Base-by-base conservation (phyloP, 805 yeast genomes). In the Candida palmyrensis region DNA sequence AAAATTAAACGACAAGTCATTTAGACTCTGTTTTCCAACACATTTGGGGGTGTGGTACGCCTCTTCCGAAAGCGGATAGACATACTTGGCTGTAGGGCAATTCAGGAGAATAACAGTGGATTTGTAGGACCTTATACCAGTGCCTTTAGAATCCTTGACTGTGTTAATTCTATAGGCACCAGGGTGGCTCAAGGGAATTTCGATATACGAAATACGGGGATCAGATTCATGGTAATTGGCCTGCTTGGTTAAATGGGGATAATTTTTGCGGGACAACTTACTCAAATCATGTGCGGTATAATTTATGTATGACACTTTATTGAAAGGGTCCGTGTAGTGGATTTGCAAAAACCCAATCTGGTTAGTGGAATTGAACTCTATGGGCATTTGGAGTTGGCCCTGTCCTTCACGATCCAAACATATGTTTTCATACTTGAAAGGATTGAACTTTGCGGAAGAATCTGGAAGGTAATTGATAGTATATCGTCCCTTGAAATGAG, bases 401-500 rank as follows among this genome's bases (percentile, higher is more conserved):
- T 18, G 71, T 40, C 10, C 9, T 6, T 6, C 11, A 11, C 19
- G 17, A 7, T 53, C 47, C 27, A 82, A 43, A 59, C 98, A 92
- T 39, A 71, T 73, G 4, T 75, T 66, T 18, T 50, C 51, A 32
- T 73, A 77, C 31, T 68, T 74, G 45, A 77, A 73, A 3, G 96
- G 96, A 42, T 89, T 87, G 45, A 92, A 60, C 47, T 70, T 66
- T 4, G 94, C 96, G 0, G 94, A 81, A 27, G 94, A 82, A 57
- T 90, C 97, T 0, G 98, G 97, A 22, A 92, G 63, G 40, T 84
- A 83, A 49, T 89, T 83, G 40, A 92, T 81, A 1, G 89, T 83
- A 49, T 85, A 84, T 27, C 77, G 78, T 27, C 98, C 98, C 48
- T 76, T 82, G 53, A 89, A 82, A 54, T 88, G 94, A 2, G 74